These are phyloP conservation scores for Epichloe gansuensis DNA, from an alignment of 2,329 filamentous ascomycete genomes.

Conservation along the genomic window DNA sequence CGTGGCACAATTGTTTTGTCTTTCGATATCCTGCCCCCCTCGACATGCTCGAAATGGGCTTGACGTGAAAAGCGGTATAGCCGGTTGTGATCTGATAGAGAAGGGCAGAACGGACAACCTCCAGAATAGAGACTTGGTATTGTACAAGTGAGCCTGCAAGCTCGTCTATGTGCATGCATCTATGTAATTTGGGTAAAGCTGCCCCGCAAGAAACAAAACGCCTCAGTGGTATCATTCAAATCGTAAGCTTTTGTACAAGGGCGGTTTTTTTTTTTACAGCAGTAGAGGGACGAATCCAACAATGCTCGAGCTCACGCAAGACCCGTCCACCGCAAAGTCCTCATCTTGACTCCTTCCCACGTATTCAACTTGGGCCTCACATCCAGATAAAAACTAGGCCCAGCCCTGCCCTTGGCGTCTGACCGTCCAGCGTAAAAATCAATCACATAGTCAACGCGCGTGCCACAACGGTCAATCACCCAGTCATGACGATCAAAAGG, in stretches of 20 bases:
- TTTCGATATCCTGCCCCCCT: too few relatives aligned
- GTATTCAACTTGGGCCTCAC: constrained; percentile 56
- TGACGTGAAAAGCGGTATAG: too few relatives aligned
- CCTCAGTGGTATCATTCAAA: constrained; percentile 13
- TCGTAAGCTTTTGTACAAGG: constrained; percentile 1
- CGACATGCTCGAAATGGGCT: background rate
- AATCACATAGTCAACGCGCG: constrained; percentile 83
- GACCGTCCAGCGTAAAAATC: constrained; percentile 81
- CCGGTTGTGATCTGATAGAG: background rate
- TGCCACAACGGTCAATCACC: constrained; percentile 86
- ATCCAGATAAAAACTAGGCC: constrained; percentile 52
- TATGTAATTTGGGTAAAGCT: background rate
- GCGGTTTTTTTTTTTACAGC: background rate
- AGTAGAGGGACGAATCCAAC: background rate
- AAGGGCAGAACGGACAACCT: background rate
- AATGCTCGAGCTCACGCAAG: constrained; percentile 24
- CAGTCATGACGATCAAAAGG: constrained; percentile 97
- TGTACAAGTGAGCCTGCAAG: background rate
- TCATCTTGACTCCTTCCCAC: constrained; percentile 57
- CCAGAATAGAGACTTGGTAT: background rate
- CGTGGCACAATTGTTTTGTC: too few relatives aligned
- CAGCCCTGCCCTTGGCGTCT: constrained; percentile 21
- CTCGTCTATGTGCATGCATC: constrained; percentile 1
- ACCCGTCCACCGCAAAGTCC: constrained; percentile 37
- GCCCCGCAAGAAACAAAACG: constrained; percentile 8